Percentiles rank a stretch among this genome's conserved stretches.
These are phyloP conservation scores for Penicillium ochrochloron DNA, from an alignment of 495 filamentous ascomycete genomes.

Conservation along the genomic window DNA sequence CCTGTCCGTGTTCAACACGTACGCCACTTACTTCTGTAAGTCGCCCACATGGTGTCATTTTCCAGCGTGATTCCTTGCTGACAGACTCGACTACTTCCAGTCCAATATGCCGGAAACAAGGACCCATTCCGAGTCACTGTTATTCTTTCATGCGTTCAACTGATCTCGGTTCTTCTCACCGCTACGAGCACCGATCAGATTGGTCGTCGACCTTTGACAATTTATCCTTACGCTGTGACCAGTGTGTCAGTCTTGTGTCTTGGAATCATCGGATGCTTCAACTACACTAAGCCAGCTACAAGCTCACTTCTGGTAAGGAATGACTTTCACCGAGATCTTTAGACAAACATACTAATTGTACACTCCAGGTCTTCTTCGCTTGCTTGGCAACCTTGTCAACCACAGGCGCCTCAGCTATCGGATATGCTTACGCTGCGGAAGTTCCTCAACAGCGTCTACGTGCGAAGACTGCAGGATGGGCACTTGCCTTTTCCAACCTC, in stretches of 20 bases:
- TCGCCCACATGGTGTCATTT: not conserved
- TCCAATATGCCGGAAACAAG: constrained; percentile 46
- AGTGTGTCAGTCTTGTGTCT: constrained; percentile 40
- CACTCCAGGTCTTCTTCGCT: constrained; percentile 39
- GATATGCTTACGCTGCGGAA: constrained; percentile 48
- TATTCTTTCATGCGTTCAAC: constrained; percentile 47
- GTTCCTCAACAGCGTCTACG: constrained; percentile 46
- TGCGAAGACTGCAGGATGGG: constrained; percentile 43
- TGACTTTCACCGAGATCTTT: too few relatives aligned
- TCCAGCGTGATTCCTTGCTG: not conserved
- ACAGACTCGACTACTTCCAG: constrained; percentile 13
- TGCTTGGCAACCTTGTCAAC: constrained; percentile 45
- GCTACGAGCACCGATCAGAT: constrained; percentile 38
- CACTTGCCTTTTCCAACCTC: constrained; percentile 42
- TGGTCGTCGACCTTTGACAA: constrained; percentile 45
- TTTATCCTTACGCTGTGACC: constrained; percentile 45
- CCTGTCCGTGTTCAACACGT: constrained; percentile 46
- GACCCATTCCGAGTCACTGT: constrained; percentile 49
- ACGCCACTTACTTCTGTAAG: constrained; percentile 49
- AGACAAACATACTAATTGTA: not conserved
- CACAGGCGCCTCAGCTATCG: constrained; percentile 47
- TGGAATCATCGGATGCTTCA: constrained; percentile 48
- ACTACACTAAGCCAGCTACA: constrained; percentile 36
- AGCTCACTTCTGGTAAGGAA: constrained; percentile 39
- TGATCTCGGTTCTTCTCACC: constrained; percentile 43